Percentiles rank a stretch among this genome's conserved stretches.
phyloP scores from a whole-genome alignment of 2,329 filamentous ascomycete species.

The Trichophyton schoenleinii region DNA sequence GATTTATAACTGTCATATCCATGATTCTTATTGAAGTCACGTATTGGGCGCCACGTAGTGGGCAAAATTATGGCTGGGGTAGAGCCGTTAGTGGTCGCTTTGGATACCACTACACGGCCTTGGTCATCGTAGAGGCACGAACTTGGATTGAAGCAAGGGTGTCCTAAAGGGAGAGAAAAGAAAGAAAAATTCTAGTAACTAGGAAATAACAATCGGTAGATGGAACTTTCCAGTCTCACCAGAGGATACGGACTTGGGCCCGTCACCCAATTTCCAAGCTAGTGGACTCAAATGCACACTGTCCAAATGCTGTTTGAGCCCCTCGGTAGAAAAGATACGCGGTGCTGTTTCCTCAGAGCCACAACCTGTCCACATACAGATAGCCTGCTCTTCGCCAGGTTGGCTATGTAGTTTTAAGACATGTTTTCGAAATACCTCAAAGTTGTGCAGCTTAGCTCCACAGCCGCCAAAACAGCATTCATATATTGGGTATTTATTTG shows the following conservation, averaged over 20 bases:
- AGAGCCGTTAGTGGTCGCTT: slow-evolving; percentile 12
- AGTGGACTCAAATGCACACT: slow-evolving; percentile 40
- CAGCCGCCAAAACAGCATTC: slow-evolving; percentile 48
- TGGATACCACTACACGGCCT: slow-evolving; percentile 14
- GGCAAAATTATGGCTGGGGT: slow-evolving; percentile 28
- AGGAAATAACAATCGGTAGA: slow-evolving; percentile 13
- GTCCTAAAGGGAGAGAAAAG: slow-evolving; percentile 9
- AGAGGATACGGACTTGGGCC: slow-evolving; percentile 40
- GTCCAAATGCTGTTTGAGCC: slow-evolving; percentile 42
- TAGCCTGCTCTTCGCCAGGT: slow-evolving; percentile 13
- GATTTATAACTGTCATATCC: slow-evolving; percentile 32
- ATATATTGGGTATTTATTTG: slow-evolving; percentile 31
- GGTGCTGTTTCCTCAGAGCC: slow-evolving; percentile 9
- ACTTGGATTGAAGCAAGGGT: slow-evolving; percentile 4
- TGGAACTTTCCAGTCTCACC: slow-evolving; percentile 34
- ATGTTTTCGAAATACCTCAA: slow-evolving; percentile 48
- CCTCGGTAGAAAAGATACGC: slow-evolving; percentile 15
- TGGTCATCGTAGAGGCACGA: slow-evolving; percentile 13
- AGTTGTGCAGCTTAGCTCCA: slow-evolving; percentile 47
- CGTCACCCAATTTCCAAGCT: slow-evolving; percentile 49
- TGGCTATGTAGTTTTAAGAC: slow-evolving; percentile 42
- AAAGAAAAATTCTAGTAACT: slow-evolving; percentile 10
- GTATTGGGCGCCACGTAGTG: slow-evolving; percentile 24
- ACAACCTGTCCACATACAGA: slow-evolving; percentile 26
- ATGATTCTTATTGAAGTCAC: slow-evolving; percentile 33